Evolutionary conservation across 352 stramenopile genomes (phyloP), one percentile per base, ranked within the genome.

Genomic region (Phytophthora nicotianae): DNA sequence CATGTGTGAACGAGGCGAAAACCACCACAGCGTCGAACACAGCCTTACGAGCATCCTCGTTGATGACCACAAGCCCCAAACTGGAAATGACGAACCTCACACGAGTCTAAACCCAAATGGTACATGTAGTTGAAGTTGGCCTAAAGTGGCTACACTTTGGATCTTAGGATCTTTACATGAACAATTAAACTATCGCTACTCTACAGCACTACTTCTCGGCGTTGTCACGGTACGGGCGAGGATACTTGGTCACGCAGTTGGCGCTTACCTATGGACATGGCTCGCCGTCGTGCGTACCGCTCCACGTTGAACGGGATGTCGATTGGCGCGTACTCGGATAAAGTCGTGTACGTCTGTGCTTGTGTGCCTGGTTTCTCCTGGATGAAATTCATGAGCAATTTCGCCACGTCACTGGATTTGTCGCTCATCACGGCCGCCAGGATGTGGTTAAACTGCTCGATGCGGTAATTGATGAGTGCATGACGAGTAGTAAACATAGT

Each of bases 311-410:
- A 77, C 10, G 81, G 79, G 62, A 93, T 86, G 20, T 90, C 79
- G 35, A 90, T 78, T 8, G 81, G 70, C 10, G 81, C 81, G 62
- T 93, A 93, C 49, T 93, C 82, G 19, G 80, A 81, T 41, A 93
- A 68, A 37, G 70, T 86, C 51, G 85, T 88, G 68, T 93, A 93
- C 43, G 71, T 75, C 43, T 74, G 74, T n/a, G 65, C 58, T 43
- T 80, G 78, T 1, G 68, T 70, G 35, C 77, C 83, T 0, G 84
- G 84, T 23, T 88, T 89, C 59, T 93, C 81, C 57, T 93, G 81
- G 50, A 93, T 90, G 46, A 93, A 91, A 43, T 81, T 82, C 73
- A 81, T 86, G 32, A 93, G 72, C 60, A 84, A 49, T n/a, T 65
- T 76, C 17, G 80, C 77, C 50, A 93, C 84, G 6, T 75, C 63